phyloP scores from a whole-genome alignment of 148 eudicot genomes.

The Amaranthus cruentus region DNA sequence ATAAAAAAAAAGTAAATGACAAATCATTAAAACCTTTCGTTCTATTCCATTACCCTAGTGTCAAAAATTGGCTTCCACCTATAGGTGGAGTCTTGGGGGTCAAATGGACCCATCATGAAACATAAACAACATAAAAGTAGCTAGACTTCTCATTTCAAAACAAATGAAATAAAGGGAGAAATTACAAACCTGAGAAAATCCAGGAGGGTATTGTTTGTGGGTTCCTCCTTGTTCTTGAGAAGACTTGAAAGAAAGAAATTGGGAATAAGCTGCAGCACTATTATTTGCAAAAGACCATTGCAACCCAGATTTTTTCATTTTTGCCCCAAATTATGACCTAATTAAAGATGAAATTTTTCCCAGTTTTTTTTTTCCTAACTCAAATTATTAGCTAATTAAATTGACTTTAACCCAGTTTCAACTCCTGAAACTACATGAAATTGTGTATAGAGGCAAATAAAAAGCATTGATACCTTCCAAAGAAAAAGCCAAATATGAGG shows the following conservation, averaged over 20 bases:
- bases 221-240: slow-evolving; percentile 29
- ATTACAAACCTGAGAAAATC: slow-evolving; percentile 39
- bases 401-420: no score
- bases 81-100: no score
- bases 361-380: no score
- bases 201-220: slow-evolving; percentile 32
- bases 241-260: slow-evolving; percentile 48
- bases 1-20: no score
- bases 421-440: background rate
- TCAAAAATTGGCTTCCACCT: no score
- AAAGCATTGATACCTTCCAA: slow-evolving; percentile 1
- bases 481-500: slow-evolving; percentile 12
- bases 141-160: no score
- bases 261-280: slow-evolving; percentile 25
- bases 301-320: slow-evolving; percentile 29
- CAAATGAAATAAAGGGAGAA: background rate
- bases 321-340: background rate
- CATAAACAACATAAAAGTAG: no score
- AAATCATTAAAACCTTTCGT: no score
- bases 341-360: background rate
- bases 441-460: background rate
- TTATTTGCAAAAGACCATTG: slow-evolving; percentile 49
- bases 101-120: no score
- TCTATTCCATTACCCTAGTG: no score
- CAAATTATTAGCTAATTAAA: no score